Percentiles rank a stretch among this genome's conserved stretches.
Evolutionary conservation across 257 asterid species (phyloP).

Genomic region (Gentiana dahurica): DNA sequence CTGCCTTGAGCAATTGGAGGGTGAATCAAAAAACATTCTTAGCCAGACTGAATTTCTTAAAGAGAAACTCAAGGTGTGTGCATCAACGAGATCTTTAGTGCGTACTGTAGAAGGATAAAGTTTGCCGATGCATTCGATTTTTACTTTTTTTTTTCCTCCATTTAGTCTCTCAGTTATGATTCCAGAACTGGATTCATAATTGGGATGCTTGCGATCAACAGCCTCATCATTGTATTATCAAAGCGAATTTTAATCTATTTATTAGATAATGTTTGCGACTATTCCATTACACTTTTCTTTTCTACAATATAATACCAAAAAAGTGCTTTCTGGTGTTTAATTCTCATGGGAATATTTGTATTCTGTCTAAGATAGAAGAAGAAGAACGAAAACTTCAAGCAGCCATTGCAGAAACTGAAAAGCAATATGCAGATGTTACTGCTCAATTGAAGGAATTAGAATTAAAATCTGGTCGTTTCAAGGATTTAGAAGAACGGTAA

Average conservation of each 20-base stretch:
- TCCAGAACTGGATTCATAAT: no score
- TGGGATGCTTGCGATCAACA: no score
- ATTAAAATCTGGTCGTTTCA: slow-evolving; percentile 77
- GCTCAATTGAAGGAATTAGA: slow-evolving; percentile 81
- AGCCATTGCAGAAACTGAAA: slow-evolving; percentile 91
- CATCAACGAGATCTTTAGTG: neutral
- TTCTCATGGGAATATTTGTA: neutral
- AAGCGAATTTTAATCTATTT: no score
- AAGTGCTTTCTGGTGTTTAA: neutral
- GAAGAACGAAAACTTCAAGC: slow-evolving; percentile 96
- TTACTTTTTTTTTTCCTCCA: neutral
- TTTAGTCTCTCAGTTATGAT: neutral
- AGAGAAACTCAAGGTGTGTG: slow-evolving; percentile 81
- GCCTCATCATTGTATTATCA: no score
- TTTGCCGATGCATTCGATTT: neutral
- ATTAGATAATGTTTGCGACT: no score
- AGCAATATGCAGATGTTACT: slow-evolving; percentile 74
- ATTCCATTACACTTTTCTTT: no score
- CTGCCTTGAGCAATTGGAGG: slow-evolving; percentile 86
- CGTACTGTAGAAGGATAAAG: neutral
- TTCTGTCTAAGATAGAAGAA: slow-evolving; percentile 69
- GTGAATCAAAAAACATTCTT: slow-evolving; percentile 69
- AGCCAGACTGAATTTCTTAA: slow-evolving; percentile 83
- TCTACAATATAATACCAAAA: no score
- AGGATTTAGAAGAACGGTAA: slow-evolving; percentile 95